Evolutionary conservation across 2,329 filamentous ascomycete species (phyloP), one percentile per base, ranked within the genome.

Genomic region (Nakataea oryzae): DNA sequence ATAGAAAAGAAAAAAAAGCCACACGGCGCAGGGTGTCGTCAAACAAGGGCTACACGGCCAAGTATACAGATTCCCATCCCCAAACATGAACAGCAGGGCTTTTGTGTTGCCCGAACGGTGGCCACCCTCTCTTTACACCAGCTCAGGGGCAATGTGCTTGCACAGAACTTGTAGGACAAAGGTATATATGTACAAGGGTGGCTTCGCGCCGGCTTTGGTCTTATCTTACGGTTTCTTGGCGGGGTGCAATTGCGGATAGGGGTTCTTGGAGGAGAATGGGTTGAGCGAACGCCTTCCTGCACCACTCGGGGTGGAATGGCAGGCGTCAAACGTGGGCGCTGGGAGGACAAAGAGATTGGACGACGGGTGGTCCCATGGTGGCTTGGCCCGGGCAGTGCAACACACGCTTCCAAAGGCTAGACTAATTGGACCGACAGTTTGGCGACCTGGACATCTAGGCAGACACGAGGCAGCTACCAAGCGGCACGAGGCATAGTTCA

Each of bases 41-140:
- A 41, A 8, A 41, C 14, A 14, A 14, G 34, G 30, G 30, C 30
- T 5, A 6, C 34, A n/a, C 34, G 12, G 34, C 34, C 34, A 17
- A 14, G 34, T 41, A 4, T 14, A 14, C 30, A 32, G 13, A 32
- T 2, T 11, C 30, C 3, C 8, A 32, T n/a, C n/a, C n/a, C n/a
- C n/a, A n/a, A n/a, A n/a, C n/a, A n/a, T n/a, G n/a, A n/a, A n/a
- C n/a, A 32, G 9, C 30, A 32, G 30, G 2, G 30, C 13, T 32
- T 32, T 9, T 12, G 9, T 32, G 30, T 9, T 12, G 30, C 3
- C 30, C 30, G 3, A 3, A 32, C 30, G n/a, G n/a, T 12, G 4
- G 30, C 30, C 41, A 24, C 30, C 34, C 32, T 60, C 57, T 56
- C 65, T 60, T 64, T 61, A 62, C 64, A 59, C 58, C 61, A 60